Percentiles rank a stretch among this genome's conserved stretches.
phyloP scores from a whole-genome alignment of 2,329 filamentous ascomycete genomes.

The Cryphonectria japonica region DNA sequence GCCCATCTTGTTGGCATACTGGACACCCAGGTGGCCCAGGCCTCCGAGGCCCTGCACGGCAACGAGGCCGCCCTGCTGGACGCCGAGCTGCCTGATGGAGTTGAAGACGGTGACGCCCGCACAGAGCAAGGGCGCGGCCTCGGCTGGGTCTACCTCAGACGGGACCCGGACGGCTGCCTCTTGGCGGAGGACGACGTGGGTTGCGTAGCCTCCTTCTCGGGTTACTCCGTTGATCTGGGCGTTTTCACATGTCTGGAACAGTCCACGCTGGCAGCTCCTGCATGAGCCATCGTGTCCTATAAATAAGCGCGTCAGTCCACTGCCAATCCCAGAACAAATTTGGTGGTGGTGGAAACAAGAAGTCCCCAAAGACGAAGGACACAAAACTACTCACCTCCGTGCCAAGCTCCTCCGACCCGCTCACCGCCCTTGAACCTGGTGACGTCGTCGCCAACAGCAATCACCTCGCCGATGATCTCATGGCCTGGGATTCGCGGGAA shows the following conservation, averaged over 20 bases:
- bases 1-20: constrained; percentile 77
- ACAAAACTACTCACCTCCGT: constrained; percentile 54
- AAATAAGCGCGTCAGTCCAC: neutral
- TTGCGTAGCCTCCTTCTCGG: constrained; percentile 68
- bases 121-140: constrained; percentile 64
- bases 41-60: constrained; percentile 74
- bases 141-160: constrained; percentile 52
- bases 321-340: neutral
- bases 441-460: constrained; percentile 60
- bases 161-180: constrained; percentile 65
- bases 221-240: constrained; percentile 66
- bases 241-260: constrained; percentile 72
- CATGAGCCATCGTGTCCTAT: constrained; percentile 65
- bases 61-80: constrained; percentile 57
- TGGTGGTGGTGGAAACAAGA: neutral
- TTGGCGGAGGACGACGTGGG: constrained; percentile 63
- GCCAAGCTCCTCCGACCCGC: constrained; percentile 70
- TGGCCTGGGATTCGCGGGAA: constrained; percentile 71
- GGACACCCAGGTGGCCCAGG: constrained; percentile 76
- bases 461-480: constrained; percentile 71
- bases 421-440: constrained; percentile 65
- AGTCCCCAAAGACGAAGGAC: constrained; percentile 22
- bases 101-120: constrained; percentile 69
- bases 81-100: constrained; percentile 56
- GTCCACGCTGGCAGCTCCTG: constrained; percentile 62